Conservation (phyloP, 1,284 basidiomycete genomes). For the Malassezia slooffiae region DNA sequence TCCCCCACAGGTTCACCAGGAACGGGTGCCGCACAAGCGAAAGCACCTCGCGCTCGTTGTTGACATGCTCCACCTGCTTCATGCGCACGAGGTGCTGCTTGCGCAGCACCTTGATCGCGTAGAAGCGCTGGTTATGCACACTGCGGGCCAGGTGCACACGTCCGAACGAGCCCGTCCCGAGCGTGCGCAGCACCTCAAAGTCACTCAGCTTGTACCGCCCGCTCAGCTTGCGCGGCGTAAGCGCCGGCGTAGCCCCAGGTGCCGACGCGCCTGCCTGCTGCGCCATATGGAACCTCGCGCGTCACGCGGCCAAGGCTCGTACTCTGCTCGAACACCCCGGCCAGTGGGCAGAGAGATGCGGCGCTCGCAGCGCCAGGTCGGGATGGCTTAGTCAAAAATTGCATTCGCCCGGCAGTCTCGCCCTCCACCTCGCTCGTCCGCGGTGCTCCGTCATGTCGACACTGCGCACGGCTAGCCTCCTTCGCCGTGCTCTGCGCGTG, state of each 20-base stretch:
- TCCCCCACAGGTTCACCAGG: slow-evolving; percentile 95
- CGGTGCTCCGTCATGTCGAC: too few relatives aligned
- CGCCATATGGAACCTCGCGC: too few relatives aligned
- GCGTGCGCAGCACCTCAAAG: slow-evolving; percentile 37
- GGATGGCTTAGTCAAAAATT: too few relatives aligned
- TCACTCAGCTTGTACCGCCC: slow-evolving; percentile 42
- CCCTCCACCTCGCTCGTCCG: too few relatives aligned
- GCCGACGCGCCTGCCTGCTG: not conserved
- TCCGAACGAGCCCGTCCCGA: slow-evolving; percentile 43
- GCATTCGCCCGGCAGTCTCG: too few relatives aligned
- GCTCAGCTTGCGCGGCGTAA: slow-evolving; percentile 24
- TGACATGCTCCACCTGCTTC: slow-evolving; percentile 97
- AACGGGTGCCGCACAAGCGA: slow-evolving; percentile 84
- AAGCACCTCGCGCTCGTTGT: slow-evolving; percentile 85
- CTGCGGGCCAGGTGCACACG: slow-evolving; percentile 41
- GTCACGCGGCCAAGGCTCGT: too few relatives aligned
- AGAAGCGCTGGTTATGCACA: slow-evolving; percentile 41
- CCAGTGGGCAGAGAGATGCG: too few relatives aligned
- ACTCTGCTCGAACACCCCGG: too few relatives aligned
- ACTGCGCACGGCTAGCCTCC: too few relatives aligned
- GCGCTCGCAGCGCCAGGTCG: too few relatives aligned
- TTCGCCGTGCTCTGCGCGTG: too few relatives aligned
- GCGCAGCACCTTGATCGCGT: slow-evolving; percentile 44
- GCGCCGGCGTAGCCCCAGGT: not conserved
- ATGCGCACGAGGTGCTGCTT: slow-evolving; percentile 78